Percentiles rank a stretch among this genome's conserved stretches.
Conservation (phyloP, 805 yeast genomes). For the Metschnikowia lochheadii region DNA sequence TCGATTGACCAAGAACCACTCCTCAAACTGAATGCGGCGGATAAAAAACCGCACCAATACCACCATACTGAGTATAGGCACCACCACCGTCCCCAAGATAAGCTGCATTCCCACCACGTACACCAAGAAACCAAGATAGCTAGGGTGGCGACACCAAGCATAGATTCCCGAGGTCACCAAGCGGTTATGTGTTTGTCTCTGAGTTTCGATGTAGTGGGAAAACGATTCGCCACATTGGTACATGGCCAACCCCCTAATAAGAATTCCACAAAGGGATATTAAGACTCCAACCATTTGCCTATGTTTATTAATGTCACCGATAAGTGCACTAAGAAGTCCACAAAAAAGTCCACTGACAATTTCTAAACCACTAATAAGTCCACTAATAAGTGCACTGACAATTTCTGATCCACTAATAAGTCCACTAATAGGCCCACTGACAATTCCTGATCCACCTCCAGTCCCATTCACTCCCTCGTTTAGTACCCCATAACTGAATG, state of each 20-base stretch:
- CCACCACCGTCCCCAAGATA: slow-evolving; percentile 21
- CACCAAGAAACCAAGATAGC: slow-evolving; percentile 36
- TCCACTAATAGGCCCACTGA: too few relatives aligned
- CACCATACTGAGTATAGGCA: slow-evolving; percentile 14
- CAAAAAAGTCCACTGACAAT: too few relatives aligned
- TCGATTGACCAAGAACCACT: slow-evolving; percentile 24
- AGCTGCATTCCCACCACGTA: slow-evolving; percentile 31
- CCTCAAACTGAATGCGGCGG: slow-evolving; percentile 33
- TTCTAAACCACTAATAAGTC: too few relatives aligned
- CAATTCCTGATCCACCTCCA: slow-evolving; percentile 5
- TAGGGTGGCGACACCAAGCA: slow-evolving; percentile 31
- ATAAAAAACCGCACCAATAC: slow-evolving; percentile 26
- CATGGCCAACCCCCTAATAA: slow-evolving; percentile 28
- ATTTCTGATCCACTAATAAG: too few relatives aligned
- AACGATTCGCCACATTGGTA: slow-evolving; percentile 33
- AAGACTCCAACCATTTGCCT: too few relatives aligned
- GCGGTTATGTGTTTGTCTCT: slow-evolving; percentile 3
- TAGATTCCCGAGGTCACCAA: slow-evolving; percentile 35
- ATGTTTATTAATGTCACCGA: too few relatives aligned
- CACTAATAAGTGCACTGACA: too few relatives aligned
- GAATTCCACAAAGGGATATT: slow-evolving; percentile 19
- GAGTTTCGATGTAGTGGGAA: slow-evolving; percentile 26
- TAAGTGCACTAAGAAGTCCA: too few relatives aligned
- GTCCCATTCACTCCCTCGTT: slow-evolving; percentile 18
- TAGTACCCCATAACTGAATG: too few relatives aligned